These are phyloP conservation scores for Venturiaceae sp. DNA, from an alignment of 2,329 filamentous ascomycete genomes.

Conservation along the genomic window DNA sequence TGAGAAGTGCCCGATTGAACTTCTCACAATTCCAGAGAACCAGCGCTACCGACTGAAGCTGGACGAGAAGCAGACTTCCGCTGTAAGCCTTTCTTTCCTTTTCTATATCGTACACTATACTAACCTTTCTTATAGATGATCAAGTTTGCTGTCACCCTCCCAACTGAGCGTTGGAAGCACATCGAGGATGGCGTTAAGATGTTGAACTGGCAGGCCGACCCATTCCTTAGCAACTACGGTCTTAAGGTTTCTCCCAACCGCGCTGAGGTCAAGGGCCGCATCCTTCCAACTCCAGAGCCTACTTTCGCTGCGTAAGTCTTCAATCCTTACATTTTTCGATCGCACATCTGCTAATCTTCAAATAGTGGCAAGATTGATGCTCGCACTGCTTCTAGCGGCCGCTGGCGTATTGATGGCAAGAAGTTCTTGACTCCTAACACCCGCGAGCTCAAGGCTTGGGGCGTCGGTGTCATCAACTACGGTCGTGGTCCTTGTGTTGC, in stretches of 20 bases:
- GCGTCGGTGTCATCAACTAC: conserved; percentile 56
- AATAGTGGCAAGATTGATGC: conserved; percentile 9
- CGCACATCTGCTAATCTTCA: not conserved
- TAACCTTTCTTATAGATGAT: conserved; percentile 60
- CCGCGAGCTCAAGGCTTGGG: conserved; percentile 61
- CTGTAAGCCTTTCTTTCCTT: conserved; percentile 56
- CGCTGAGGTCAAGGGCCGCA: conserved; percentile 53
- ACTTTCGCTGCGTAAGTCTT: conserved; percentile 43
- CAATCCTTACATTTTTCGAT: not conserved
- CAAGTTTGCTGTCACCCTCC: conserved; percentile 78
- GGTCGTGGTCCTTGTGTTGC: conserved; percentile 18
- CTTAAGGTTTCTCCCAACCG: conserved; percentile 58
- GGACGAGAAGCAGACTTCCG: conserved; percentile 55
- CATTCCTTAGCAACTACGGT: conserved; percentile 62
- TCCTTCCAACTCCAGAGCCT: conserved; percentile 63
- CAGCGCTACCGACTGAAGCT: conserved; percentile 55
- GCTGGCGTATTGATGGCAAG: conserved; percentile 81
- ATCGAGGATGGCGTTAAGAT: conserved; percentile 60
- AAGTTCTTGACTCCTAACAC: conserved; percentile 62
- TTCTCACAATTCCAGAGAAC: conserved; percentile 16
- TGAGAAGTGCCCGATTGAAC: conserved; percentile 26
- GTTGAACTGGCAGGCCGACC: conserved; percentile 60
- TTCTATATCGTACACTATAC: not conserved
- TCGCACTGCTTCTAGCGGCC: conserved; percentile 46
- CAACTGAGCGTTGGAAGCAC: conserved; percentile 53